Evolutionary conservation across 2,329 filamentous ascomycete genomes (phyloP).

Genomic region (Verticillium dahliae): DNA sequence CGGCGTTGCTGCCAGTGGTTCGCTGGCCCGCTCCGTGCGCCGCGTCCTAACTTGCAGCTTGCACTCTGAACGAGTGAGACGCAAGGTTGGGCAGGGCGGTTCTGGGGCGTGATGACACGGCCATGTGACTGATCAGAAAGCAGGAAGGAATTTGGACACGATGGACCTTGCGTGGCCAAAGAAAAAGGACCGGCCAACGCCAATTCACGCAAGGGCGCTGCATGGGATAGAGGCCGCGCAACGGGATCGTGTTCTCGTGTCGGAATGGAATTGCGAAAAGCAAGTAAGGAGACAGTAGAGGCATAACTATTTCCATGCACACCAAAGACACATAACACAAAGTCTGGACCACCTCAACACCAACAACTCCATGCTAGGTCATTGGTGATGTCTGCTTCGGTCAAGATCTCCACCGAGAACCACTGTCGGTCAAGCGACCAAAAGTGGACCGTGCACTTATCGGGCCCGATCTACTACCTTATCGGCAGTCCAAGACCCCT

Average conservation of each 20-base stretch:
- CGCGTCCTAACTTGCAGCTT: background rate
- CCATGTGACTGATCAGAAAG: background rate
- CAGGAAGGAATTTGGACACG: too few relatives aligned
- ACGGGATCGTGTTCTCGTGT: too few relatives aligned
- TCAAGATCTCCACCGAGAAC: slow-evolving; percentile 1
- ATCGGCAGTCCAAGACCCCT: slow-evolving; percentile 6
- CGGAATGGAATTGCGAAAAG: too few relatives aligned
- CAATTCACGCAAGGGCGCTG: background rate
- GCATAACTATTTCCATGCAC: too few relatives aligned
- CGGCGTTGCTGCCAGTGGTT: background rate
- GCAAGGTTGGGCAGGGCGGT: background rate
- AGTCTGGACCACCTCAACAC: background rate
- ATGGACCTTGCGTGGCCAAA: background rate
- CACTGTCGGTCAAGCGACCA: background rate
- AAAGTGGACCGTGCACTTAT: slow-evolving; percentile 4
- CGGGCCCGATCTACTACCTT: slow-evolving; percentile 3
- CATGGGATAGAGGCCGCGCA: too few relatives aligned
- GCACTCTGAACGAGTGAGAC: background rate
- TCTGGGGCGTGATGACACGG: background rate
- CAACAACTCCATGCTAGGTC: background rate
- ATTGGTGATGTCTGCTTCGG: background rate
- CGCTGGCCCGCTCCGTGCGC: background rate
- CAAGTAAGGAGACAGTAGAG: too few relatives aligned
- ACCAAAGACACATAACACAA: too few relatives aligned
- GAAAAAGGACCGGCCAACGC: background rate